A percentile compares a stretch with the other conserved stretches of the same genome.
phyloP scores from a whole-genome alignment of 2,329 filamentous ascomycete species.

The Botryotinia narcissicola region DNA sequence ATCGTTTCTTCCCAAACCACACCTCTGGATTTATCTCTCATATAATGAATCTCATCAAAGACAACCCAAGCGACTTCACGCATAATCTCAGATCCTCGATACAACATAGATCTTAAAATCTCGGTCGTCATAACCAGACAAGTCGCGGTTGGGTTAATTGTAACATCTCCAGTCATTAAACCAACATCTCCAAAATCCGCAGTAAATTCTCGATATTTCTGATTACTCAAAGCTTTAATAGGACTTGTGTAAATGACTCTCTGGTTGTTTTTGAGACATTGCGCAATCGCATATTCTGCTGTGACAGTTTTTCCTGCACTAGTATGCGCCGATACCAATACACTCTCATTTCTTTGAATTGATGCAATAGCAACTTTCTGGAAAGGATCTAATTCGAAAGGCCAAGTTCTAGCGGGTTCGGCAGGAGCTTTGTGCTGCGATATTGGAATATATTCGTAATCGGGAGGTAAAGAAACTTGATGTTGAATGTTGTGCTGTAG shows the following conservation, averaged over 20 bases:
- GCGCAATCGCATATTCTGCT: slow-evolving; percentile 96
- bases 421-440: slow-evolving; percentile 89
- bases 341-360: slow-evolving; percentile 93
- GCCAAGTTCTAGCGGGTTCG: slow-evolving; percentile 78
- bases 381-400: slow-evolving; percentile 94
- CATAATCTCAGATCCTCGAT: slow-evolving; percentile 98
- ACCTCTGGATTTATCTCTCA: slow-evolving; percentile 90
- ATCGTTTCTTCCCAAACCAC: slow-evolving; percentile 99
- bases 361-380: slow-evolving; percentile 92
- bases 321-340: slow-evolving; percentile 94
- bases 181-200: slow-evolving; percentile 96
- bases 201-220: slow-evolving; percentile 96
- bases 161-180: slow-evolving; percentile 98
- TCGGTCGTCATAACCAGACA: slow-evolving; percentile 99
- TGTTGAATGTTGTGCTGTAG: slow-evolving; percentile 97
- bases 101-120: slow-evolving; percentile 98
- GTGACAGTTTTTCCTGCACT: slow-evolving; percentile 98
- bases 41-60: slow-evolving; percentile 98
- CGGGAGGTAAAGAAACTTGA: slow-evolving; percentile 90
- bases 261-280: slow-evolving; percentile 95
- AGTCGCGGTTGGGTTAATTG: slow-evolving; percentile 96
- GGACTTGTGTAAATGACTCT: slow-evolving; percentile 98
- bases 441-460: slow-evolving; percentile 93
- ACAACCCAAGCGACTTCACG: slow-evolving; percentile 98
- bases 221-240: slow-evolving; percentile 97